Percentiles rank a stretch among this genome's conserved stretches.
phyloP scores from a whole-genome alignment of 176 grass and related monocot genomes.

The Ananas comosus region DNA sequence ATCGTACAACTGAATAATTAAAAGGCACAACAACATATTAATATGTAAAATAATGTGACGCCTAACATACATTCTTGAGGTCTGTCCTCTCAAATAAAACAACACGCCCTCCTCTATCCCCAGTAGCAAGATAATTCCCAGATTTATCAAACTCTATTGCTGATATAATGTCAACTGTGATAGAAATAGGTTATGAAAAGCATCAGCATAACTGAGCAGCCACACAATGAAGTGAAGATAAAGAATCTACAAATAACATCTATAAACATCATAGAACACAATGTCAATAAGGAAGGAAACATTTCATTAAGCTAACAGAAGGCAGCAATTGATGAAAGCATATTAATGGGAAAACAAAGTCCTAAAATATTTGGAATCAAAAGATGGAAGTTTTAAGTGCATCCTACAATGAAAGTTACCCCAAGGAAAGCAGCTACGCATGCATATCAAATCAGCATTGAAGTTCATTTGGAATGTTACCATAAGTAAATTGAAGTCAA shows the following conservation, averaged over 20 bases:
- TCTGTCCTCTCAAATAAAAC: conserved; percentile 96
- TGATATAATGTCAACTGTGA: conserved; percentile 96
- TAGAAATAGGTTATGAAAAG: conserved; percentile 4
- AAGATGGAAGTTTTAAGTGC: no score
- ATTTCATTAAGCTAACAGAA: not conserved
- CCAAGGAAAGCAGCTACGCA: no score
- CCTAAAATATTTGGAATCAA: no score
- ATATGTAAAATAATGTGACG: not conserved
- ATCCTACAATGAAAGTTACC: no score
- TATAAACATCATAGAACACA: not conserved
- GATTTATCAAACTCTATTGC: conserved; percentile 99
- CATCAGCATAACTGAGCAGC: not conserved
- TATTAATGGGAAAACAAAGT: no score
- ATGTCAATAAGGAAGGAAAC: not conserved
- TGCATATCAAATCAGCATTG: no score
- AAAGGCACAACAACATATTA: not conserved
- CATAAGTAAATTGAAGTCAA: no score
- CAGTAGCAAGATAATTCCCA: conserved; percentile 91
- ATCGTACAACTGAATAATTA: not conserved
- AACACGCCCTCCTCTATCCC: conserved; percentile 93
- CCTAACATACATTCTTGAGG: conserved; percentile 58
- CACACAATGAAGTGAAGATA: not conserved
- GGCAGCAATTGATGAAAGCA: no score
- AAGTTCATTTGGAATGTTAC: no score
- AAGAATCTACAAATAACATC: not conserved